Base-by-base conservation (phyloP, 176 grass and related monocot species). In the Metroxylon sagu region DNA sequence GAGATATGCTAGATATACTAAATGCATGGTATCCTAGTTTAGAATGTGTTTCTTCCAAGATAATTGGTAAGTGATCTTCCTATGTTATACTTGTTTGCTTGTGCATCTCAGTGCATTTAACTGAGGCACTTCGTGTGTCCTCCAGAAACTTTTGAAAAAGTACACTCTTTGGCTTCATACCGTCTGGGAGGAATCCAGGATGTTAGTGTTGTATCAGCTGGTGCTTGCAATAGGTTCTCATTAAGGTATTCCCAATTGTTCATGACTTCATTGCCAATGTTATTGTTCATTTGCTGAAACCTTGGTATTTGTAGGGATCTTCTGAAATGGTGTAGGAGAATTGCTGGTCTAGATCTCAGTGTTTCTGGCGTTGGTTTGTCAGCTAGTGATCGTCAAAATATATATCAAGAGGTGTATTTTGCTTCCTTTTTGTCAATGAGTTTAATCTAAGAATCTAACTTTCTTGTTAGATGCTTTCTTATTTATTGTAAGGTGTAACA, bases 301-400 rank as follows among this genome's bases (percentile, higher is more conserved):
- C 8, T 43, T 43, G 35, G 73, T 2, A 26, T 74, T 74, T 61
- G 3, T 50, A 96, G 91, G 86, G 86, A 96, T 55, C 60, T 96
- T 62, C 80, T 96, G 60, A 96, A 96, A 71, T 96, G 86, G 91
- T 96, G 86, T 72, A 90, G 90, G 75, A 90, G 91, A 84, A 83
- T 90, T 70, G 59, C 59, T 54, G 80, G 75, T 53, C 53, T 48
- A 26, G 61, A 76, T 79, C 48, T 90, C 23, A 79, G 68, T 59
- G 74, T 65, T 76, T 74, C 77, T 59, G 74, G 75, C 19, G 25
- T 59, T 48, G 69, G 80, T 51, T 68, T 96, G 67, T 48, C 77
- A 66, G 68, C 65, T 66, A 74, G 66, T 62, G 69, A 70, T 48
- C 69, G 59, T 53, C 76, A 79, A 77, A 79, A 74, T 70, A 90